A percentile compares a stretch with the other conserved stretches of the same genome.
phyloP scores from a whole-genome alignment of 2,329 filamentous ascomycete species.

The Aspergillus latus region DNA sequence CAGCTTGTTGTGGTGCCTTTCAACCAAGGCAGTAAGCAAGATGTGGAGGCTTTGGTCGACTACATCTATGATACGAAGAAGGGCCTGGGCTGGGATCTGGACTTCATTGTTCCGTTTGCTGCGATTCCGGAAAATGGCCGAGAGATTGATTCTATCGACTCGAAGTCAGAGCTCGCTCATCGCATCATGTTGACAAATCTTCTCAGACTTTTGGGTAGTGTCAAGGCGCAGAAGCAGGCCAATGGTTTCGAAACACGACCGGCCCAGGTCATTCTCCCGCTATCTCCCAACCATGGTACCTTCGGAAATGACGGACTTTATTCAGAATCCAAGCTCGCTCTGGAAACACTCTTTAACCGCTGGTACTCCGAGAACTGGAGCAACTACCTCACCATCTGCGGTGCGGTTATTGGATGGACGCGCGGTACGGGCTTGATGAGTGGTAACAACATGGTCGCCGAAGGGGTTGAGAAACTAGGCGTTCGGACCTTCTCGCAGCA shows the following conservation, averaged over 20 bases:
- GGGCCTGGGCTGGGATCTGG: slow-evolving; percentile 96
- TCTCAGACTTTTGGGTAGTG: slow-evolving; percentile 80
- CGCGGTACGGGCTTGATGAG: slow-evolving; percentile 97
- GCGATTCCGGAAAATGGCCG: slow-evolving; percentile 97
- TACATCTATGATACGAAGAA: slow-evolving; percentile 98
- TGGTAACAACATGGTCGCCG: slow-evolving; percentile 95
- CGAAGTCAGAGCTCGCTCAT: slow-evolving; percentile 95
- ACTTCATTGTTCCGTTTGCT: slow-evolving; percentile 93
- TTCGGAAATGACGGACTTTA: slow-evolving; percentile 98
- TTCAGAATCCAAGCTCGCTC: slow-evolving; percentile 93
- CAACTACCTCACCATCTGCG: slow-evolving; percentile 96
- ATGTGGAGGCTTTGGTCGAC: slow-evolving; percentile 87
- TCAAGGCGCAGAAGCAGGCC: slow-evolving; percentile 87
- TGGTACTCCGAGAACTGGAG: slow-evolving; percentile 98
- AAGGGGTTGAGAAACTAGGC: slow-evolving; percentile 93
- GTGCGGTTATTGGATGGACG: slow-evolving; percentile 98
- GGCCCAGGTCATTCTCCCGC: slow-evolving; percentile 90
- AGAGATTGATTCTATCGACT: slow-evolving; percentile 95
- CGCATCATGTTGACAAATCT: slow-evolving; percentile 99
- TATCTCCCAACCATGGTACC: slow-evolving; percentile 97
- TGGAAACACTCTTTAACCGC: slow-evolving; percentile 97
- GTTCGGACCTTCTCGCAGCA: slow-evolving; percentile 98
- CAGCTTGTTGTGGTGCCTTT: slow-evolving; percentile 98
- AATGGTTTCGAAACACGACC: slow-evolving; percentile 92
- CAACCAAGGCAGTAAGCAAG: slow-evolving; percentile 98